Evolutionary conservation across 148 eudicot species (phyloP).

Genomic region (Rheum nobile): DNA sequence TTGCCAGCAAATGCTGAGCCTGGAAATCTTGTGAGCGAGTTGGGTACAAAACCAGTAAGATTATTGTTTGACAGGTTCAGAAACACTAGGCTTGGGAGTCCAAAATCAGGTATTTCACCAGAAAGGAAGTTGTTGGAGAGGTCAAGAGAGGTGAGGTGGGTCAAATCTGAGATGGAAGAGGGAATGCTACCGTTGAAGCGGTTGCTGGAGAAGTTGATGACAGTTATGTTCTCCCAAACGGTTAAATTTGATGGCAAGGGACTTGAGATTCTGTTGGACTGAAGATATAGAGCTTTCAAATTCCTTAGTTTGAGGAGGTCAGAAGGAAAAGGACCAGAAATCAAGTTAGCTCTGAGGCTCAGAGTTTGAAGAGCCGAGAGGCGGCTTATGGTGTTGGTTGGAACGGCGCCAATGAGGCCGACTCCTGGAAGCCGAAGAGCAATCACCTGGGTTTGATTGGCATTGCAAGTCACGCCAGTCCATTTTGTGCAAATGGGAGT

Average conservation of each 20-base stretch:
- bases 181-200: conserved; percentile 43
- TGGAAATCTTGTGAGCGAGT: conserved; percentile 28
- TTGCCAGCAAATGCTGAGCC: conserved; percentile 29
- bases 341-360: conserved; percentile 19
- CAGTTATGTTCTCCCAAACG: conserved; percentile 36
- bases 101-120: conserved; percentile 33
- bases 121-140: conserved; percentile 34
- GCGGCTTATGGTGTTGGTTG: conserved; percentile 15
- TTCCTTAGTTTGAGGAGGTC: conserved; percentile 24
- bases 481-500: conserved; percentile 12
- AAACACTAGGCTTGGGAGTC: conserved; percentile 18
- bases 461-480: conserved; percentile 25
- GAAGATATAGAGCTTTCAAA: conserved; percentile 23
- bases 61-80: conserved; percentile 33
- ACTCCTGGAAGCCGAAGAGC: conserved; percentile 23
- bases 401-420: conserved; percentile 19
- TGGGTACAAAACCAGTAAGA: conserved; percentile 29
- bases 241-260: conserved; percentile 32
- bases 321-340: conserved; percentile 26
- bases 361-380: conserved; percentile 15
- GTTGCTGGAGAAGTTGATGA: conserved; percentile 44
- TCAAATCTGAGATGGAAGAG: conserved; percentile 27
- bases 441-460: conserved; percentile 12
- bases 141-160: conserved; percentile 24
- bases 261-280: conserved; percentile 22